A percentile compares a stretch with the other conserved stretches of the same genome.
Conservation (phyloP, 2,329 filamentous ascomycete genomes). For the Trichoderma gracile region DNA sequence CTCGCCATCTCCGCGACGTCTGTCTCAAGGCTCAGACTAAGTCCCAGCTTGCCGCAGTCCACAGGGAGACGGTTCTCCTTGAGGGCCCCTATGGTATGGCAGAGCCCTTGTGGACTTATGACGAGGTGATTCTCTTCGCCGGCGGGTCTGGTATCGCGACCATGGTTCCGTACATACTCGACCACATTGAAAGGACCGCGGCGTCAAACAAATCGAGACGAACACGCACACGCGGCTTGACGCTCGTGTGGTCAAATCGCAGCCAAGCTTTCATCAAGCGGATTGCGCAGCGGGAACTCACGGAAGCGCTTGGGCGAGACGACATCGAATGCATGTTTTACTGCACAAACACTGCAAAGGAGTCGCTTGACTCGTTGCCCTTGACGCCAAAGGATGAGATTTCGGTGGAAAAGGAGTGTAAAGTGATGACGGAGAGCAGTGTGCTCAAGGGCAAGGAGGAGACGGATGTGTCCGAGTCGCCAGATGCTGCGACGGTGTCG, state of each 20-base stretch:
- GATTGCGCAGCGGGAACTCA: not conserved
- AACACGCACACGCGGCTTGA: conserved; percentile 4
- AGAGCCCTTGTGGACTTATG: conserved; percentile 2
- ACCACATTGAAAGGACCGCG: not conserved
- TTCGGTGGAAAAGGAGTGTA: not conserved
- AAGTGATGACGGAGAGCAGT: not conserved
- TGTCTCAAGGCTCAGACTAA: not conserved
- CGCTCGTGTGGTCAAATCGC: conserved; percentile 5
- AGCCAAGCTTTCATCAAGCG: not conserved
- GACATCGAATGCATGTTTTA: not conserved
- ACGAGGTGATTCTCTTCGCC: conserved; percentile 12
- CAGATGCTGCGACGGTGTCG: not conserved
- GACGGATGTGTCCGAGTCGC: not conserved
- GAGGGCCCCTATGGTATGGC: conserved; percentile 8
- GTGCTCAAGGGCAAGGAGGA: conserved; percentile 3
- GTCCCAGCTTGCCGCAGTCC: not conserved
- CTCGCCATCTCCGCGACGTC: conserved; percentile 2
- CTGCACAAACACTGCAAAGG: conserved; percentile 4
- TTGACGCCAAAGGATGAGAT: not conserved
- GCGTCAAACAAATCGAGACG: not conserved
- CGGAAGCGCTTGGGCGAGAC: not conserved
- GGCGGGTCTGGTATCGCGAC: conserved; percentile 13
- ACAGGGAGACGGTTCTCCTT: not conserved
- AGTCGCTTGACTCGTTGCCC: not conserved
- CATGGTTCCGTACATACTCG: conserved; percentile 16